A percentile compares a stretch with the other conserved stretches of the same genome.
phyloP scores from a whole-genome alignment of 2,329 filamentous ascomycete genomes.

The Ophioceras dolichostomum region DNA sequence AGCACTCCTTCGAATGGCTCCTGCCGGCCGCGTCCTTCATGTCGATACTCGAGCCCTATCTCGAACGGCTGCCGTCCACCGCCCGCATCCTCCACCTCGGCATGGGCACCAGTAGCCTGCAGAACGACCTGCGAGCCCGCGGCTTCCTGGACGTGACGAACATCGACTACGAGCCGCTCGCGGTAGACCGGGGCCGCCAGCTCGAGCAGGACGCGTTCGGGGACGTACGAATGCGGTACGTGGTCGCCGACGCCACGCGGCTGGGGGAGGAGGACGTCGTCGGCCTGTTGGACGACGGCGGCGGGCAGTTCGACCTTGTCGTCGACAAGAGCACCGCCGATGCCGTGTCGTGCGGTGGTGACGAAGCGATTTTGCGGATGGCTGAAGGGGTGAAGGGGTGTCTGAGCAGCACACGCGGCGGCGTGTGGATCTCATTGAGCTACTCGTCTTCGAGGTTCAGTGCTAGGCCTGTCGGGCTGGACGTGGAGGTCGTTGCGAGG shows the following conservation, averaged over 20 bases:
- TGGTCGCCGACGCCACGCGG: slow-evolving; percentile 30
- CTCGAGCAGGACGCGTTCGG: slow-evolving; percentile 28
- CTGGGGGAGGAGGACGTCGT: slow-evolving; percentile 16
- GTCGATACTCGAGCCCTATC: slow-evolving; percentile 23
- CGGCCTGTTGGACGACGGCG: background rate
- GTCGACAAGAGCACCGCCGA: slow-evolving; percentile 38
- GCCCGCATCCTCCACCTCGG: slow-evolving; percentile 31
- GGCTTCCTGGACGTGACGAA: slow-evolving; percentile 33
- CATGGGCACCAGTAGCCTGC: slow-evolving; percentile 36
- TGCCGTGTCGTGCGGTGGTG: slow-evolving; percentile 32
- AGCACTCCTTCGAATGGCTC: slow-evolving; percentile 36
- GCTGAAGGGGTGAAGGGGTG: slow-evolving; percentile 19
- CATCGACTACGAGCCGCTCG: slow-evolving; percentile 36
- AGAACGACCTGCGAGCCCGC: slow-evolving; percentile 28
- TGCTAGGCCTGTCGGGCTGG: too few relatives aligned
- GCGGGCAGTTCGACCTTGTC: slow-evolving; percentile 24
- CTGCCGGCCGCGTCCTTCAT: slow-evolving; percentile 27
- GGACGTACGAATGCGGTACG: slow-evolving; percentile 28
- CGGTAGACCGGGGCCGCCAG: slow-evolving; percentile 26
- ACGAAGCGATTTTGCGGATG: slow-evolving; percentile 24
- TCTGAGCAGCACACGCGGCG: slow-evolving; percentile 17
- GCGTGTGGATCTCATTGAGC: slow-evolving; percentile 34
- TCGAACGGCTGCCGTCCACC: slow-evolving; percentile 14
- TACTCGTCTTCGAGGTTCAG: slow-evolving; percentile 30
- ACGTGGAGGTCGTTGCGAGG: slow-evolving; percentile 23